Evolutionary conservation across 164 flowering plant species (phyloP), one percentile per base, ranked within the genome.

Genomic region (Echeveria elegans): DNA sequence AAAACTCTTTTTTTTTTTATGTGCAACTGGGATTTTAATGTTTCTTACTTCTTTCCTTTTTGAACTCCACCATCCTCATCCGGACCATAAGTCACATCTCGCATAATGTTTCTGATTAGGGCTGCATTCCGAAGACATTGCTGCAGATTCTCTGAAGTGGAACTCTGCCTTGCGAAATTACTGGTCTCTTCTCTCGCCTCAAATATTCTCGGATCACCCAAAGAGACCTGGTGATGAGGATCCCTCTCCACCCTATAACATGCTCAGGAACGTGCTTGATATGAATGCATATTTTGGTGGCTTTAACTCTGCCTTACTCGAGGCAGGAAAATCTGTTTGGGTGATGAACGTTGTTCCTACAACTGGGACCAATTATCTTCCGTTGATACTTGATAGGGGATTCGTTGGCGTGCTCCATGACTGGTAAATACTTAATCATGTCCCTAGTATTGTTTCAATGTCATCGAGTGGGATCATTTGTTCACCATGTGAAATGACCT

Each of bases 201-300:
- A 86, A 9, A 88, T 94, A 68, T 94, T 94, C 82, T 94, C 97
- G 1, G 98, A 94, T 79, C 98, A 91, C 77, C 98, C 98, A 10
- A 94, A 94, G 77, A 83, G 98, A 74, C 98, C 97, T 40, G 97
- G 98, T 9, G 97, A 86, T 74, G 98, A 94, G 79, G 98, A 90
- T 81, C 97, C 98, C 59, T 82, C 88, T 41, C 96, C 98, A 30
- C 98, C 98, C 52, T 88, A 74, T 73, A 90, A 94, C 82, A 94
- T 94, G 98, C 77, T 91, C 38, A 75, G 98, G 68, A 94, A 91
- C 85, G 96, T 94, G 72, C 66, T 63, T 1, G 66, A 63, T 23
- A 36, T 63, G 66, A 63, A 63, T 36, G 66, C 66, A 34, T 47
- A 68, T 34, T 86, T 81, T 76, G 98, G 98, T 60, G 97, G 98